Evolutionary conservation across 2,329 filamentous ascomycete genomes (phyloP).

Genomic region (Colletotrichum chlorophyti): DNA sequence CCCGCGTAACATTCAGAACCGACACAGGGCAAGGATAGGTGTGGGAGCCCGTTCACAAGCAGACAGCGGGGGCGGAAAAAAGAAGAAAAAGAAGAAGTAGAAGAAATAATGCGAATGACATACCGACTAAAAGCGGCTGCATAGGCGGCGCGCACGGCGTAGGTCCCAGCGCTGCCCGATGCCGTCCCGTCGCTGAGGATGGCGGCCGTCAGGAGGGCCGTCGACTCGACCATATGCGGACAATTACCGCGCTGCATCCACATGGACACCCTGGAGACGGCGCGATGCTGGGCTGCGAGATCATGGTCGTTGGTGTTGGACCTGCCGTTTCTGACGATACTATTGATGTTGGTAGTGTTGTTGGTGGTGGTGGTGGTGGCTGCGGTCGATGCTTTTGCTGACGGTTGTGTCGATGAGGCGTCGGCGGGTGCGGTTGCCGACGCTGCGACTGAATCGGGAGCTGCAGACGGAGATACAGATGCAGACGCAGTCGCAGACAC

Average conservation of each 20-base stretch:
- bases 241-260: constrained; percentile 79
- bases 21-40: no score
- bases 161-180: constrained; percentile 51
- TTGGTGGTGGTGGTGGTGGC: not conserved
- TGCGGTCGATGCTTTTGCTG: constrained; percentile 10
- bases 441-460: constrained; percentile 16
- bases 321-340: constrained; percentile 4
- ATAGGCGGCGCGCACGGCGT: constrained; percentile 73
- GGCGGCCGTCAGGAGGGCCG: constrained; percentile 74
- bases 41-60: no score
- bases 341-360: constrained; percentile 16
- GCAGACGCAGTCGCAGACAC: constrained; percentile 1
- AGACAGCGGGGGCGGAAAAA: constrained; percentile 13
- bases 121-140: constrained; percentile 77
- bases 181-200: constrained; percentile 66
- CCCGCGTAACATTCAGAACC: no score
- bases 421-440: constrained; percentile 10
- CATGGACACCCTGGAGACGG: constrained; percentile 66
- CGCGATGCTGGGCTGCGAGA: constrained; percentile 46
- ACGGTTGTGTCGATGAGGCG: not conserved
- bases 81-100: not conserved
- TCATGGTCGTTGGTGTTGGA: not conserved
- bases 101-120: constrained; percentile 3
- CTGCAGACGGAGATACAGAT: constrained; percentile 7
- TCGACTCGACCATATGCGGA: constrained; percentile 81